Evolutionary conservation across 2,329 filamentous ascomycete species (phyloP), one percentile per base, ranked within the genome.

Genomic region (Aspergillus sp.): DNA sequence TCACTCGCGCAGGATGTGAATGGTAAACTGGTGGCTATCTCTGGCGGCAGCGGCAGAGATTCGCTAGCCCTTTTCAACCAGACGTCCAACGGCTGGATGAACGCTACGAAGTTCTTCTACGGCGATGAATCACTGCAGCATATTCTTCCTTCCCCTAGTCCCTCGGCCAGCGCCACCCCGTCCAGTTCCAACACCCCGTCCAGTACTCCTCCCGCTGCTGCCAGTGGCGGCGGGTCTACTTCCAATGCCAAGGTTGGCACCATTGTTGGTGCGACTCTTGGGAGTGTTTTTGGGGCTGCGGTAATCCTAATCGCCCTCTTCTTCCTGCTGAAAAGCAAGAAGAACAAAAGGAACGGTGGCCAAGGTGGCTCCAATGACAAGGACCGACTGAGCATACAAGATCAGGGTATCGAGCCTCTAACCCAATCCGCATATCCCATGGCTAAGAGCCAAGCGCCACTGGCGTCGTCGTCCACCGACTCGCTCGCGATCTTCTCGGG

Each of bases 201-300:
- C 10, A 54, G 65, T 35, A 48, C 56, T 8, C 44, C 62, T n/a
- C 51, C 63, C 28, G 60, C 63, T 27, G 65, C 68, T 35, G 63
- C 61, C 29, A 63, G 61, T 36, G 55, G 56, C 46, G 54, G 61
- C 50, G 54, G 57, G 28, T 51, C 63, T 27, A 63, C 19, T 19
- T 32, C 58, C 29, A 55, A 49, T 33, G 52, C 60, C 35, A 42
- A 42, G 10, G 59, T 59, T 27, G 67, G 75, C 55, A 81, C 81
- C 5, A 84, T 95, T 29, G 76, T 96, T 1, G 90, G 87, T 32
- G 86, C 87, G 43, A 86, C 86, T 0, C 75, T 97, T 1, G 89
- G 90, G 8, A 82, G 83, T n/a, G 81, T 95, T 26, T 78, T 86
- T 44, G 88, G 86, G 12, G 72, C 88, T 44, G 81, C 85, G 19